A percentile compares a stretch with the other conserved stretches of the same genome.
Evolutionary conservation across 129 eudicot genomes (phyloP).

Genomic region (Scalesia atractyloides): DNA sequence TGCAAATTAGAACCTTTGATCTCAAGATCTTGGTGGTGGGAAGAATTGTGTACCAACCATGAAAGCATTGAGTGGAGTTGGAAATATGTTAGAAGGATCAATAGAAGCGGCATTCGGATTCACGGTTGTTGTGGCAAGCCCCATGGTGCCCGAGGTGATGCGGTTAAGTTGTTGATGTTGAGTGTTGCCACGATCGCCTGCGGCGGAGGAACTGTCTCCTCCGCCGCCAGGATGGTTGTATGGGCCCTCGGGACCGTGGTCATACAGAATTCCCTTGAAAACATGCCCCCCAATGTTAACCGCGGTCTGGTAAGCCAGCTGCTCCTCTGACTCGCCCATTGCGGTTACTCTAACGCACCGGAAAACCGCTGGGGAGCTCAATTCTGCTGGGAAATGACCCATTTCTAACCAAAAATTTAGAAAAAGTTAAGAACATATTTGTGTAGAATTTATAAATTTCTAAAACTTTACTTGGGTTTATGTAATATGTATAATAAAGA

Average conservation of each 20-base stretch:
- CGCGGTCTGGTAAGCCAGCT: constrained; percentile 73
- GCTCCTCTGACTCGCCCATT: constrained; percentile 66
- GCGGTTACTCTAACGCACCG: constrained; percentile 74
- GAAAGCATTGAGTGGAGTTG: constrained; percentile 76
- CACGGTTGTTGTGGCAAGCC: constrained; percentile 25
- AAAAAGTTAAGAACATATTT: not conserved
- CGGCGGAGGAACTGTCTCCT: constrained; percentile 48
- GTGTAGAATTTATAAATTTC: not conserved
- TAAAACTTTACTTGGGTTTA: constrained; percentile 11
- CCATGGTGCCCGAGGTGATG: constrained; percentile 35
- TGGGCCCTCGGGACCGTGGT: constrained; percentile 62
- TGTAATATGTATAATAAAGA: constrained; percentile 12
- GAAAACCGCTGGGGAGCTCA: constrained; percentile 65
- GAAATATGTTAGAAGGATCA: constrained; percentile 57
- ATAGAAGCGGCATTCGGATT: constrained; percentile 40
- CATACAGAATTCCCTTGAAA: constrained; percentile 83
- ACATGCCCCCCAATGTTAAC: constrained; percentile 76
- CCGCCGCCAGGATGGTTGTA: constrained; percentile 34
- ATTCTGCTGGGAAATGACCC: constrained; percentile 70
- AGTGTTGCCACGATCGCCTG: constrained; percentile 30
- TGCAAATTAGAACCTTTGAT: constrained; percentile 16
- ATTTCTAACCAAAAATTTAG: constrained; percentile 65
- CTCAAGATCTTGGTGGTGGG: constrained; percentile 79
- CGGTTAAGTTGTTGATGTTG: constrained; percentile 50
- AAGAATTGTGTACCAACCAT: constrained; percentile 97